Percentiles rank a stretch among this genome's conserved stretches.
Conservation (phyloP, 768 basidiomycete genomes). For the Trametes cinnabarina region DNA sequence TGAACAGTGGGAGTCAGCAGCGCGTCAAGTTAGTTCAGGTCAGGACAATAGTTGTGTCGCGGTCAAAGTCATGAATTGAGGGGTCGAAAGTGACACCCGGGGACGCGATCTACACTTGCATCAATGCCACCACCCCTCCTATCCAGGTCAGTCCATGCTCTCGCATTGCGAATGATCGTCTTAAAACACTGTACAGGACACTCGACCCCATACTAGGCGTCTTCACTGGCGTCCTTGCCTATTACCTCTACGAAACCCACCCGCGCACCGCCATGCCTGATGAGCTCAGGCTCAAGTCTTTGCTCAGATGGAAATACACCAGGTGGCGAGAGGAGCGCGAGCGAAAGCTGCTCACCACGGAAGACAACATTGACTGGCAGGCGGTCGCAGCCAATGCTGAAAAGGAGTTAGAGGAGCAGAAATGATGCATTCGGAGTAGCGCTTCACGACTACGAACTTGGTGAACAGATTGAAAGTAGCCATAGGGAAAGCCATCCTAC, state of each 20-base stretch:
- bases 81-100: not conserved
- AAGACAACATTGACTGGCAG: slow-evolving; percentile 24
- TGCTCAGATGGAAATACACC: slow-evolving; percentile 67
- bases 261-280: slow-evolving; percentile 64
- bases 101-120: not conserved
- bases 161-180: not conserved
- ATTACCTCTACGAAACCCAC: slow-evolving; percentile 76
- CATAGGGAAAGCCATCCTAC: too few species aligned
- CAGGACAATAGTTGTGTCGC: not conserved
- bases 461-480: not conserved
- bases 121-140: slow-evolving; percentile 51
- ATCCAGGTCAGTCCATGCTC: slow-evolving; percentile 41
- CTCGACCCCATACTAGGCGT: slow-evolving; percentile 74
- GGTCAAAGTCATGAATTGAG: not conserved
- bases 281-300: slow-evolving; percentile 51
- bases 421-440: not conserved
- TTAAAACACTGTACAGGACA: slow-evolving; percentile 37
- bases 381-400: slow-evolving; percentile 17
- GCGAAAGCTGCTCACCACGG: slow-evolving; percentile 11
- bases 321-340: slow-evolving; percentile 35
- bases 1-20: not conserved
- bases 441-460: not conserved
- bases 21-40: not conserved
- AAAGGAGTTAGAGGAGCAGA: not conserved
- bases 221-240: slow-evolving; percentile 76